Base-by-base conservation (phyloP, 2,329 filamentous ascomycete genomes). In the Colletotrichum zoysiae region DNA sequence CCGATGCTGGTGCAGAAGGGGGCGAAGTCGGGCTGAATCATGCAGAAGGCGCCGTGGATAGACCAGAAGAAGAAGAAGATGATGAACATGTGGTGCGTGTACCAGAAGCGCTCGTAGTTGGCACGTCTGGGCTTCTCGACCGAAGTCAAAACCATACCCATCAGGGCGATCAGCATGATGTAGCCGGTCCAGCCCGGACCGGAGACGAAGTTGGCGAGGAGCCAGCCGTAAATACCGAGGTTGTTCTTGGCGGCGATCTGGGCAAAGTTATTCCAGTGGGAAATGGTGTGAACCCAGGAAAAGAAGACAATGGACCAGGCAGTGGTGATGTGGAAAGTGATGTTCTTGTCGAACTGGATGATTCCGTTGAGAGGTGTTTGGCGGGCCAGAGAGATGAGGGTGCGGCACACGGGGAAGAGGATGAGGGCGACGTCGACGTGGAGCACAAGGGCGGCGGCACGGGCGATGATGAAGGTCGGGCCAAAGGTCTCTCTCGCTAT, bases 81-180 rank as follows among this genome's bases (percentile, higher is more conserved):
- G 81, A 95, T 89, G 80, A 96, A 96, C 80, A 96, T 88, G 84
- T 96, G 94, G 82, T 97, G 93, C 1, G 92, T 94, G 81, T 95
- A 95, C 93, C 94, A 97, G 86, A 96, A 97, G 35, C 93, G 92
- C 81, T 95, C 93, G 80, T 94, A 95, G 84, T 96, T 95, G 73
- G 92, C 91, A 65, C 93, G 90, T 62, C 93, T 88, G 12, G 90
- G 89, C 84, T 93, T 93, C 83, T 95, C 93, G 18, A 93, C 85
- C 11, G 93, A 94, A 0, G 93, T 96, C 35, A 90, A 78, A 3
- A 92, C 91, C 87, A 97, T 96, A 63, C 90, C 90, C 86, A 93
- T 94, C 61, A 97, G 83, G 11, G 91, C 89, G 70, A 92, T 86
- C 74, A 96, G 84, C 94, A 97, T 95, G 74, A 95, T 86, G 78